These are phyloP conservation scores for Diaporthe sp. DNA, from an alignment of 2,329 filamentous ascomycete genomes.

Conservation along the genomic window DNA sequence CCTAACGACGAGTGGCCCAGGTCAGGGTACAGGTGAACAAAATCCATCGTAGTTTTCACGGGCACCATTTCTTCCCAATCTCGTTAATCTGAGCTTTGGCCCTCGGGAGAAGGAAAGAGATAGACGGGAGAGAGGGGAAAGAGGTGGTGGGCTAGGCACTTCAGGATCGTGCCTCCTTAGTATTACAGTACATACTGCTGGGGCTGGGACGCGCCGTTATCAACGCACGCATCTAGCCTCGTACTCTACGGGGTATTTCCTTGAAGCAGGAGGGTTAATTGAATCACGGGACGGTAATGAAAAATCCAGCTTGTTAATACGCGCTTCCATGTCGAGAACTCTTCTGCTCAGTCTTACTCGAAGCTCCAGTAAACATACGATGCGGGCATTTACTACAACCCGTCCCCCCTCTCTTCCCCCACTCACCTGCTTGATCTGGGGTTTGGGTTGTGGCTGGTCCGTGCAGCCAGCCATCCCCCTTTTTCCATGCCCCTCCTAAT, in stretches of 20 bases:
- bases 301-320: background rate
- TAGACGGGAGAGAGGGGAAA: background rate
- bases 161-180: background rate
- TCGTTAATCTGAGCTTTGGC: background rate
- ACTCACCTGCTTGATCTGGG: background rate
- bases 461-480: slow-evolving; percentile 5
- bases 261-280: slow-evolving; percentile 10
- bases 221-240: background rate
- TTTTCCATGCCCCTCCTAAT: background rate
- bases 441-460: background rate
- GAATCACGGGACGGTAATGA: background rate
- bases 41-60: background rate
- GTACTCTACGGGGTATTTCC: background rate
- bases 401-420: background rate
- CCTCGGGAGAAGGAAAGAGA: background rate
- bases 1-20: slow-evolving; percentile 20
- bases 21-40: slow-evolving; percentile 1
- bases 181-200: background rate
- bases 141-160: background rate
- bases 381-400: background rate
- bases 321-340: background rate
- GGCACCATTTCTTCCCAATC: too few relatives aligned
- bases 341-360: background rate
- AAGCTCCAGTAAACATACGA: too few relatives aligned
- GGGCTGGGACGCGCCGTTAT: background rate